These are phyloP conservation scores for Fraxinus ornus DNA, from an alignment of 305 asterid species.

Conservation along the genomic window DNA sequence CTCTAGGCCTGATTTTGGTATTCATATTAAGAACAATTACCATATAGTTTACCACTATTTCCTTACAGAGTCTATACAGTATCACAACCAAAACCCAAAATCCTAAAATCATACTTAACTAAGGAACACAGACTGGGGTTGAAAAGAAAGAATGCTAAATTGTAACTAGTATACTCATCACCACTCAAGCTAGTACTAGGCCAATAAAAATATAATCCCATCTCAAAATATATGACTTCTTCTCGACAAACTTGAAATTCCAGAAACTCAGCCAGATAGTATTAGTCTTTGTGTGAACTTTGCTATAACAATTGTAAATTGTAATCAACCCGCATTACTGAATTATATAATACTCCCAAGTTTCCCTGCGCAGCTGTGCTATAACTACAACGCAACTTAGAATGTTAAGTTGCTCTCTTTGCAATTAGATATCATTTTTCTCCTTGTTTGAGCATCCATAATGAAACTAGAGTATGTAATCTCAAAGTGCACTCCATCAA, in stretches of 20 bases:
- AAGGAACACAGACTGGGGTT: background rate
- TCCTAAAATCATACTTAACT: background rate
- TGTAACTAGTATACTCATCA: background rate
- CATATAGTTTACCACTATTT: background rate
- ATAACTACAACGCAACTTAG: background rate
- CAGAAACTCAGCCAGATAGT: background rate
- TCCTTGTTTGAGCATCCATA: constrained; percentile 61
- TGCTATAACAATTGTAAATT: background rate
- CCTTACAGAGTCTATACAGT: background rate
- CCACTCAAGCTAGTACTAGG: background rate
- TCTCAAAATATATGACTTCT: background rate
- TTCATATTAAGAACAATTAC: background rate
- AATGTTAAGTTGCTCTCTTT: constrained; percentile 45
- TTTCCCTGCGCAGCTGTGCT: background rate
- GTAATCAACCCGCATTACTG: background rate
- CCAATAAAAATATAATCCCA: background rate
- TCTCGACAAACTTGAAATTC: background rate
- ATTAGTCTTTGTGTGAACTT: background rate
- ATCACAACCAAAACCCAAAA: background rate
- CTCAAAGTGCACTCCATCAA: constrained; percentile 76
- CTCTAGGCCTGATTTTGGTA: background rate
- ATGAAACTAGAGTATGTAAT: constrained; percentile 71
- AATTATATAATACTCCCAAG: background rate
- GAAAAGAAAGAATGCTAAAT: background rate
- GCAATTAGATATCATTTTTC: constrained; percentile 67